A percentile compares a stretch with the other conserved stretches of the same genome.
These are phyloP conservation scores for Leptographium procerum DNA, from an alignment of 2,329 filamentous ascomycete genomes.

Conservation along the genomic window DNA sequence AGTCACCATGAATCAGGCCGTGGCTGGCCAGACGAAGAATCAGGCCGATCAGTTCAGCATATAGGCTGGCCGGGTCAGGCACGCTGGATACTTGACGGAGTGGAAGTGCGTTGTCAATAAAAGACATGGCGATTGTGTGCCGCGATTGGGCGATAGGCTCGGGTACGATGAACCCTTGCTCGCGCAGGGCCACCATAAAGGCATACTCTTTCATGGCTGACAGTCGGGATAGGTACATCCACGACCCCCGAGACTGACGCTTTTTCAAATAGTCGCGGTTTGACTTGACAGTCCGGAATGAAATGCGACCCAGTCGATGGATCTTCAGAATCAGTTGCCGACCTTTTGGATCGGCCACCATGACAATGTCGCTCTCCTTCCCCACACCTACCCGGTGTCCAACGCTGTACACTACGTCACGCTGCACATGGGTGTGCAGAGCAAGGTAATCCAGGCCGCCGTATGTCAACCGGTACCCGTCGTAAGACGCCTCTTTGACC, in stretches of 20 bases:
- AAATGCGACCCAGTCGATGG: conserved; percentile 88
- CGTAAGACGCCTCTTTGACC: conserved; percentile 92
- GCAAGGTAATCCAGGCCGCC: conserved; percentile 97
- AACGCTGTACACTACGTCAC: conserved; percentile 76
- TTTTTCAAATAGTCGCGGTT: conserved; percentile 92
- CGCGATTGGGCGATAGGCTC: conserved; percentile 79
- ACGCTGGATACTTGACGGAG: conserved; percentile 79
- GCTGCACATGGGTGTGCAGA: conserved; percentile 74
- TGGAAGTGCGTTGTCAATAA: conserved; percentile 88
- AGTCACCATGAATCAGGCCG: conserved; percentile 93
- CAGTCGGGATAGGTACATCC: conserved; percentile 95
- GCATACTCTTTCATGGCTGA: conserved; percentile 90
- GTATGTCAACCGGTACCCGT: conserved; percentile 93
- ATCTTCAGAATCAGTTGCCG: conserved; percentile 83
- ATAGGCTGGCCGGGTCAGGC: conserved; percentile 72
- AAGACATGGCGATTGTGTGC: conserved; percentile 92
- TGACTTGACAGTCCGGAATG: conserved; percentile 89
- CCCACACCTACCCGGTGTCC: conserved; percentile 92
- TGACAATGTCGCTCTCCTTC: conserved; percentile 95
- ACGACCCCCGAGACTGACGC: conserved; percentile 55
- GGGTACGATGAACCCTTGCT: conserved; percentile 82
- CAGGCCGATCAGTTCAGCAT: conserved; percentile 80
- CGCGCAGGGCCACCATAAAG: conserved; percentile 78
- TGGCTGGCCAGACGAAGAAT: conserved; percentile 74
- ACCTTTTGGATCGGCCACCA: conserved; percentile 73